These are phyloP conservation scores for Verticillium klebahnii DNA, from an alignment of 2,329 filamentous ascomycete genomes.

Conservation along the genomic window DNA sequence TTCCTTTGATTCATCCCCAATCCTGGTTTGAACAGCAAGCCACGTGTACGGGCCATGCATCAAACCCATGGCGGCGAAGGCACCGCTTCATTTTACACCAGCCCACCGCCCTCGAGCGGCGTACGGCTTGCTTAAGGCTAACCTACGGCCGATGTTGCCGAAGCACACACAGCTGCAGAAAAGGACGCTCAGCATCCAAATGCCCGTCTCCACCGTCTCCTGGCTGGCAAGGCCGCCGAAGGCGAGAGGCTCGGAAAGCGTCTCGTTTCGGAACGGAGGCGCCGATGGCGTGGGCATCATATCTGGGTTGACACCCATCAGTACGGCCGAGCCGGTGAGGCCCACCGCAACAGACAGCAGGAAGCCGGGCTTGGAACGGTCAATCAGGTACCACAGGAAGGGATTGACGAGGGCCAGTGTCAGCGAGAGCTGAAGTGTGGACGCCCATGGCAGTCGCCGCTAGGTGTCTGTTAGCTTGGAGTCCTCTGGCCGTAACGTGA, in stretches of 20 bases:
- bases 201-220: slow-evolving; percentile 65
- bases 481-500: background rate
- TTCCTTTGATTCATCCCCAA: background rate
- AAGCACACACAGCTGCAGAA: slow-evolving; percentile 96
- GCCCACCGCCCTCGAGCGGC: slow-evolving; percentile 38
- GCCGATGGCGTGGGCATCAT: slow-evolving; percentile 67
- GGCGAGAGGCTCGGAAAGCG: slow-evolving; percentile 21
- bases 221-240: slow-evolving; percentile 54
- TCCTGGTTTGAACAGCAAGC: no score
- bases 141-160: slow-evolving; percentile 83
- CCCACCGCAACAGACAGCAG: slow-evolving; percentile 72
- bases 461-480: slow-evolving; percentile 28
- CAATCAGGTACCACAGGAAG: slow-evolving; percentile 92
- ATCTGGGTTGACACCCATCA: slow-evolving; percentile 72
- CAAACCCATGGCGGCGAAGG: background rate
- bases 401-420: slow-evolving; percentile 90
- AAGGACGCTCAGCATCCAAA: slow-evolving; percentile 89
- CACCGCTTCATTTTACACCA: background rate
- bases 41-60: background rate
- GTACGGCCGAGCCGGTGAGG: slow-evolving; percentile 64
- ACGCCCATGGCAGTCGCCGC: slow-evolving; percentile 90
- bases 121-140: slow-evolving; percentile 53
- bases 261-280: slow-evolving; percentile 21
- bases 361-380: slow-evolving; percentile 82
- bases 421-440: slow-evolving; percentile 86